Evolutionary conservation across 257 asterid genomes (phyloP).

Genomic region (Lavandula angustifolia): DNA sequence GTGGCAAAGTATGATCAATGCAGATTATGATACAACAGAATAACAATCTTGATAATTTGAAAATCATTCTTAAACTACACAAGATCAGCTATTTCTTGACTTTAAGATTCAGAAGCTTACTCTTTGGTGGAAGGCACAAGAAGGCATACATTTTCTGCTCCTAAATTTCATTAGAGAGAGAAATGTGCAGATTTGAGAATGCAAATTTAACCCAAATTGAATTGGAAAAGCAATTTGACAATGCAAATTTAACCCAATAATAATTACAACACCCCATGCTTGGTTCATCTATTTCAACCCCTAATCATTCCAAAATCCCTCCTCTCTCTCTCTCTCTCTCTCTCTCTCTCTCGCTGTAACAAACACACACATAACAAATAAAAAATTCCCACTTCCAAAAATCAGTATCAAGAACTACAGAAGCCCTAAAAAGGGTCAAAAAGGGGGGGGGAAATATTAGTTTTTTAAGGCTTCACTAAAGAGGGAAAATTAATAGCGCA

Average conservation of each 20-base stretch:
- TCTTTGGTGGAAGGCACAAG: too few species aligned
- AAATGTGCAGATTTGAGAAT: too few species aligned
- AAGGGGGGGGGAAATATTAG: constrained; percentile 1
- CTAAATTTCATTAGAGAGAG: too few species aligned
- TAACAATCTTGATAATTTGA: not conserved
- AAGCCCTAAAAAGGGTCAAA: constrained; percentile 28
- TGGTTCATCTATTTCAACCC: constrained; percentile 58
- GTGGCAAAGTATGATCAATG: not conserved
- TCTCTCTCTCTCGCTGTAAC: too few species aligned
- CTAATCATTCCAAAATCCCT: constrained; percentile 42
- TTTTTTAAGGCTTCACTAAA: not conserved
- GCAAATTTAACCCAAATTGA: too few species aligned
- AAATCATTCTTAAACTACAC: too few species aligned
- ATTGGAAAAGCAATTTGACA: too few species aligned
- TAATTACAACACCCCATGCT: constrained; percentile 69
- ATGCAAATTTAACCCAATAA: constrained; percentile 36
- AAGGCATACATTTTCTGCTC: too few species aligned
- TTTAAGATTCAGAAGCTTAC: too few species aligned
- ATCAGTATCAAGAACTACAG: constrained; percentile 24
- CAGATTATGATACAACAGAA: not conserved
- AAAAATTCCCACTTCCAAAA: constrained; percentile 19
- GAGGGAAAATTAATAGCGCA: too few species aligned
- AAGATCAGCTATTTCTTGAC: too few species aligned
- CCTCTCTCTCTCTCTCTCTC: constrained; percentile 26
- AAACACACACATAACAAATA: not conserved